Conservation (phyloP, 176 grass and related monocot species). For the Hordeum marinum region DNA sequence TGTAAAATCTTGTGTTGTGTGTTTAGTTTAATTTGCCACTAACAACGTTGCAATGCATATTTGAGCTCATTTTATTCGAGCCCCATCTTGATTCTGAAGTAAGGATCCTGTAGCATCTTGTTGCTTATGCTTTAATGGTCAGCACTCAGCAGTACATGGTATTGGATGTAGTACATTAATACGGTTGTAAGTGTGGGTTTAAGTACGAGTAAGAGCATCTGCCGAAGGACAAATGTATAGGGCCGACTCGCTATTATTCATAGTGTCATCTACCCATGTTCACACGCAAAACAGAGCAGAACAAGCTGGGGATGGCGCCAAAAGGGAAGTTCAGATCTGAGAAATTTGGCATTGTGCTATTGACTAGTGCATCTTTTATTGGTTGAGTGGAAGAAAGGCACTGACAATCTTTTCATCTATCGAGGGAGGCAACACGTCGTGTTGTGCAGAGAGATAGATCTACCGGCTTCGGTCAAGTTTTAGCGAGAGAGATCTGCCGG, state of each 20-base stretch:
- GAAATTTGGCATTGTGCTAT: neutral
- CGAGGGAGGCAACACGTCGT: neutral
- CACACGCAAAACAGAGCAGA: neutral
- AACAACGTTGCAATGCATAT: neutral
- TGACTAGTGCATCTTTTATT: neutral
- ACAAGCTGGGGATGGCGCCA: neutral
- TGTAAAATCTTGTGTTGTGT: neutral
- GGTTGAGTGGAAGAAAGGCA: neutral
- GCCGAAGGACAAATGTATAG: neutral
- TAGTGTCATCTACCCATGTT: neutral
- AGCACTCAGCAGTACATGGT: neutral
- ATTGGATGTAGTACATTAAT: neutral
- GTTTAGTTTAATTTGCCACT: neutral
- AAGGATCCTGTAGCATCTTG: neutral
- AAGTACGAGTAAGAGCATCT: neutral
- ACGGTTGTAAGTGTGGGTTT: neutral
- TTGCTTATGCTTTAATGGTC: neutral
- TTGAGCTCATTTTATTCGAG: neutral
- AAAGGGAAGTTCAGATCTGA: slow-evolving; percentile 28
- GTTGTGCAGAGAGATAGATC: neutral
- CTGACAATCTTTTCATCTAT: neutral
- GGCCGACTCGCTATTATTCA: neutral
- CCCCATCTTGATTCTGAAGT: neutral
- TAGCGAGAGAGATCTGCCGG: neutral
- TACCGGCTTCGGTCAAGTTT: slow-evolving; percentile 14